These are phyloP conservation scores for Breviolum minutum DNA, from an alignment of 73 alveolate genomes.

Conservation along the genomic window DNA sequence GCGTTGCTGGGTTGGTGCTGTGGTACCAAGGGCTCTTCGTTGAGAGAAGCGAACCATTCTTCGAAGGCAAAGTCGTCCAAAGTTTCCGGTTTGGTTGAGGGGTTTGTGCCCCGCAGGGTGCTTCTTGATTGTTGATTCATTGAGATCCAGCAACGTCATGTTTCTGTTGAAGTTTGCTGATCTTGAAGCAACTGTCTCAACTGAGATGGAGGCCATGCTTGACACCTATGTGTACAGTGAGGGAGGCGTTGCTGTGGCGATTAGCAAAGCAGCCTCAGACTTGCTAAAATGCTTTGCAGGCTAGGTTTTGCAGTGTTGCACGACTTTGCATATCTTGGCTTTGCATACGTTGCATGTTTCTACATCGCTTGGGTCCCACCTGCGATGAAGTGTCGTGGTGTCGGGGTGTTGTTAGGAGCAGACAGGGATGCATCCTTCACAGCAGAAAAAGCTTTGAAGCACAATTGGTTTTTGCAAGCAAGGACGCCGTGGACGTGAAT, in stretches of 20 bases:
- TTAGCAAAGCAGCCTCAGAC: constrained; percentile 50
- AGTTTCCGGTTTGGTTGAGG: not conserved
- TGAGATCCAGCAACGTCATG: not conserved
- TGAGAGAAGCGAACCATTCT: constrained; percentile 34
- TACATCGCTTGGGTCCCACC: not conserved
- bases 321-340: not conserved
- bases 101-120: too few relatives aligned
- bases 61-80: not conserved
- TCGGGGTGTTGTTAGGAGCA: not conserved
- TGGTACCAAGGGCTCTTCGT: constrained; percentile 47
- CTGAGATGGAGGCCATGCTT: not conserved
- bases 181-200: not conserved
- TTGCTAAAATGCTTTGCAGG: constrained; percentile 59
- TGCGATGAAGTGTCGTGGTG: not conserved
- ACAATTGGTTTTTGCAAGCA: constrained; percentile 65
- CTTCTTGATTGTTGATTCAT: not conserved
- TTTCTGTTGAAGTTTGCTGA: not conserved
- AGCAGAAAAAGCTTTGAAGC: constrained; percentile 66
- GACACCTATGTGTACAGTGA: constrained; percentile 55
- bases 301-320: too few relatives aligned
- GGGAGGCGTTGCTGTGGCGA: constrained; percentile 60
- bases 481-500: not conserved
- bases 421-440: constrained; percentile 55
- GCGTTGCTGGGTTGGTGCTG: constrained; percentile 94
- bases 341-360: not conserved